Conservation (phyloP, 2,329 filamentous ascomycete species). For the Pestalotiopsis sp. region DNA sequence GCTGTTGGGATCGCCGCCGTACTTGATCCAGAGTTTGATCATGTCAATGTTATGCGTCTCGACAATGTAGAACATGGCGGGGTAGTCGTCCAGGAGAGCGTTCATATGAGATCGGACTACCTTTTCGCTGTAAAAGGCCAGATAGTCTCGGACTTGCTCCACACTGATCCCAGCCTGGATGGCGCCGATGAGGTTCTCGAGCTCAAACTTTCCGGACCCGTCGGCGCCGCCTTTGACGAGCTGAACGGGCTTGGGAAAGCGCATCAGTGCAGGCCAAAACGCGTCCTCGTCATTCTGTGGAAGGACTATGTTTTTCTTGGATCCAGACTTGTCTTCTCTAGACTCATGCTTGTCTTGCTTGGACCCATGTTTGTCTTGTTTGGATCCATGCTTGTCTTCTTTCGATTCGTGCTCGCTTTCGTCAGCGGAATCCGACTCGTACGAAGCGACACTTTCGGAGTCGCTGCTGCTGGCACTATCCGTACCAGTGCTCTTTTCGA, state of each 20-base stretch:
- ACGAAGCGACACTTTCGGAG: not conserved
- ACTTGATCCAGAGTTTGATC: constrained; percentile 21
- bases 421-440: no score
- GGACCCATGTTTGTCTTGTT: no score
- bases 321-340: not conserved
- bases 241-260: not conserved
- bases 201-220: not conserved
- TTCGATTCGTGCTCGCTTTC: no score
- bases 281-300: not conserved
- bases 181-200: not conserved
- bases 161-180: not conserved
- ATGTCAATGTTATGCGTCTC: constrained; percentile 18
- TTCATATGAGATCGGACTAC: constrained; percentile 15
- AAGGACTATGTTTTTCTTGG: no score
- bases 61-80: constrained; percentile 23
- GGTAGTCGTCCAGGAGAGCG: constrained; percentile 17
- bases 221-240: not conserved
- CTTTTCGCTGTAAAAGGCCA: constrained; percentile 10
- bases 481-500: not conserved
- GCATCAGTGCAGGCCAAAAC: not conserved
- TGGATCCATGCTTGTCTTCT: not conserved
- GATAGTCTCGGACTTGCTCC: constrained; percentile 13
- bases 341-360: not conserved
- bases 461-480: not conserved
- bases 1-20: constrained; percentile 21